Conservation (phyloP, 1,284 basidiomycete genomes). For the Cutaneotrichosporon sp. region DNA sequence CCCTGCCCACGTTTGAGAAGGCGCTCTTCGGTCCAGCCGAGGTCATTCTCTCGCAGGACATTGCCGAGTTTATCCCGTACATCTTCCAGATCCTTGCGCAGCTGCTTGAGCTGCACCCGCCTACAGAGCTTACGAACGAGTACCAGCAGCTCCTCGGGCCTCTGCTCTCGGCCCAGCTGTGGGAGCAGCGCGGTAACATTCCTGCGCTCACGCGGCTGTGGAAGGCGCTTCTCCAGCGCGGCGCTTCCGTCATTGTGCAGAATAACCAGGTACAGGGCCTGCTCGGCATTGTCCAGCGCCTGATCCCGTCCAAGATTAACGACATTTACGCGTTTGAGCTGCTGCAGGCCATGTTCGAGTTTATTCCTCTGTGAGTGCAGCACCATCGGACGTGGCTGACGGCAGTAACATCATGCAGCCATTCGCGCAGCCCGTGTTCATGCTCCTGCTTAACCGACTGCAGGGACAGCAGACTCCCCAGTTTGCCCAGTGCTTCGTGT, state of each 20-base stretch:
- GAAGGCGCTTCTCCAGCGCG: constrained; percentile 74
- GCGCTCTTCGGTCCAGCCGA: constrained; percentile 85
- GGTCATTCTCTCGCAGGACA: constrained; percentile 81
- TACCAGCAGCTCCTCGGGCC: constrained; percentile 77
- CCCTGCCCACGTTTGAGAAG: constrained; percentile 71
- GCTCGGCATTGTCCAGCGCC: constrained; percentile 84
- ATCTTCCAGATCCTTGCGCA: constrained; percentile 96
- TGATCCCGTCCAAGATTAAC: constrained; percentile 82
- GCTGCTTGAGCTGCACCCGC: constrained; percentile 78
- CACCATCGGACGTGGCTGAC: constrained; percentile 2
- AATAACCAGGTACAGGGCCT: constrained; percentile 71
- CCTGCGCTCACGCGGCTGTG: constrained; percentile 87
- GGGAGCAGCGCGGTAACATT: constrained; percentile 94
- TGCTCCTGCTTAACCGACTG: constrained; percentile 76
- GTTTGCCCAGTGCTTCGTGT: constrained; percentile 76
- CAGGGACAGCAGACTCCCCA: constrained; percentile 86
- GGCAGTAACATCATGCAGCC: constrained; percentile 61
- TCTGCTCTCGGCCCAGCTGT: constrained; percentile 77
- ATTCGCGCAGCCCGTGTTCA: constrained; percentile 71
- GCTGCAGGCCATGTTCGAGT: constrained; percentile 67
- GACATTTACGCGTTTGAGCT: constrained; percentile 90
- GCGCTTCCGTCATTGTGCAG: constrained; percentile 63
- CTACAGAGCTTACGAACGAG: constrained; percentile 59
- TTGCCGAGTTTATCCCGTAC: constrained; percentile 95
- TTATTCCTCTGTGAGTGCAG: constrained; percentile 64